Percentiles rank a stretch among this genome's conserved stretches.
Evolutionary conservation across 179 eudicot species (phyloP).

Genomic region (Monotropa hypopitys): DNA sequence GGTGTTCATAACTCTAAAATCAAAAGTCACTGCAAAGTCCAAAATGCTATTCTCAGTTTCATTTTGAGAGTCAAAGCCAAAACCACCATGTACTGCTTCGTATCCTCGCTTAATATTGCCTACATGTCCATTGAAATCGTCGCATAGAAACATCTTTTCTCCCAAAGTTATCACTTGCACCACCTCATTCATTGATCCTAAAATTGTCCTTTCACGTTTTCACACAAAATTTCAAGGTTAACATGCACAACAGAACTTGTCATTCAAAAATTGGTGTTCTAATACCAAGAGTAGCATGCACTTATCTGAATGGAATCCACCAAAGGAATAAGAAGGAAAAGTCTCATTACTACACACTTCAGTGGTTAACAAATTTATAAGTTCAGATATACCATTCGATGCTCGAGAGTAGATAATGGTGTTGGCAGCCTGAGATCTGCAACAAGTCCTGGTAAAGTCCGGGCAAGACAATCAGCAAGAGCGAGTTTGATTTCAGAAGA

Average conservation of each 20-base stretch:
- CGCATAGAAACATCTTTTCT: too few species aligned
- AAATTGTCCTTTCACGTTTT: too few species aligned
- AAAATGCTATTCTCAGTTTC: too few species aligned
- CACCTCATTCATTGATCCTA: too few species aligned
- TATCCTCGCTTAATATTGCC: too few species aligned
- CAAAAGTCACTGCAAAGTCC: too few species aligned
- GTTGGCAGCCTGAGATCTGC: constrained; percentile 56
- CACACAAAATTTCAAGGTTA: not conserved
- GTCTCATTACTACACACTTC: not conserved
- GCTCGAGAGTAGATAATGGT: constrained; percentile 53
- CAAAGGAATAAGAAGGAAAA: not conserved
- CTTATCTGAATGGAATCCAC: not conserved
- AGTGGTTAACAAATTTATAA: not conserved
- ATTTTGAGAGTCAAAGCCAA: too few species aligned
- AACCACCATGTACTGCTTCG: too few species aligned
- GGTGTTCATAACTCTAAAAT: too few species aligned
- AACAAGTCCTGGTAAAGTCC: constrained; percentile 65
- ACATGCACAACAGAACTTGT: not conserved
- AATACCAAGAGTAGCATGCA: not conserved
- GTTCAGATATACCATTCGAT: constrained; percentile 48
- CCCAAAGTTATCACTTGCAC: too few species aligned
- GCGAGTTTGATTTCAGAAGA: constrained; percentile 82
- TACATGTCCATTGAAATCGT: too few species aligned
- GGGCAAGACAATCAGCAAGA: constrained; percentile 63
- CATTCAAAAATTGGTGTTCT: not conserved